Evolutionary conservation across 1,284 basidiomycete genomes (phyloP), one percentile per base, ranked within the genome.

Genomic region (Fomitopsis palustris): DNA sequence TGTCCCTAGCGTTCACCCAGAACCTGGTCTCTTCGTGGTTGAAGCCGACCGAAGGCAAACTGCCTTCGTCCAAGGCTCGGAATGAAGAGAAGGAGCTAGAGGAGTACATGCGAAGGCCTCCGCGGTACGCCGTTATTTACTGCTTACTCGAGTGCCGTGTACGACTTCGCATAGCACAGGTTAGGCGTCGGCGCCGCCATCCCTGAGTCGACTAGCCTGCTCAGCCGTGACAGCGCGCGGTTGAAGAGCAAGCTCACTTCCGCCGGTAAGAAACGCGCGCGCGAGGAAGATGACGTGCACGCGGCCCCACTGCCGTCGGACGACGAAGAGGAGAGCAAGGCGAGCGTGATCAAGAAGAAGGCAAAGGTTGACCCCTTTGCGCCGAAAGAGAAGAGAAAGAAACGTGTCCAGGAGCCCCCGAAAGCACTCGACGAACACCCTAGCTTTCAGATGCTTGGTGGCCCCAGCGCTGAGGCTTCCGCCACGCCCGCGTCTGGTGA

Each of bases 1-100:
- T 89, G 67, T 84, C 89, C n/a, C 82, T 92, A 82, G 84, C 89
- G 4, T 83, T 87, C 70, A 83, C 85, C 1, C 81, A 90, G 63
- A 79, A 82, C 67, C 76, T 92, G 62, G 83, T 90, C 38, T 78
- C 86, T 16, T 87, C 88, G 55, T 92, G 90, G 90, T 77, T 92
- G 64, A 81, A 83, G 65, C 78, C 86, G 21, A 69, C 75, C 56
- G 70, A 71, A 38, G 73, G 73, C 38, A 67, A 67, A 14, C 59
- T 67, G 42, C 61, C 66, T 7, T 64, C 67, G 7, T 63, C 66
- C 1, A 56, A 61, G 14, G 60, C 61, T 9, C 57, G 61, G 14
- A 74, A 81, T 37, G 65, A 80, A 35, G 82, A 87, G 61, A 79
- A 78, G 56, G 82, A 88, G 66, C 72, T 92, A 7, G 79, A 85